Evolutionary conservation across 352 stramenopile genomes (phyloP), one percentile per base, ranked within the genome.

Genomic region (Phytophthora tubulina): DNA sequence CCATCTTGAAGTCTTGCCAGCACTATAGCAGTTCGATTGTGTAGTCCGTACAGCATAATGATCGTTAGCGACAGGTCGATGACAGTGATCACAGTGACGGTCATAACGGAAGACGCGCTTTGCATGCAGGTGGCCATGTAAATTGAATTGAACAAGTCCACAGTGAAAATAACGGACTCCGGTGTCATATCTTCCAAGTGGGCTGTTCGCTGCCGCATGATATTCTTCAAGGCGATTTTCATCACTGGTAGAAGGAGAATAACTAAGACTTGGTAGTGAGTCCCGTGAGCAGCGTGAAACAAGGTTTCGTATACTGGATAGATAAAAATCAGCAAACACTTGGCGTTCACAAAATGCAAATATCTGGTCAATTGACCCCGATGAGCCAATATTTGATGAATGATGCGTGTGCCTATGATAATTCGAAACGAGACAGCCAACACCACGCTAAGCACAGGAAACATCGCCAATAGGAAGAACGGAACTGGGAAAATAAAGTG

Each of bases 41-140:
- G 32, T 14, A 56, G 32, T n/a, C 49, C 49, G 33, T 56, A 56
- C 32, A 56, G 11, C 49, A 56, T 56, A 6, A 44, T 56, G 7
- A 38, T 32, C 15, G 49, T 27, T 56, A 56, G 49, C 32, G 14
- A 31, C 6, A 56, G 15, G 9, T 56, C 49, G 13, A 56, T 27
- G 14, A 56, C 31, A n/a, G 49, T 56, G n/a, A 56, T 56, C 2
- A 44, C 49, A 31, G 49, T 56, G 49, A 56, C 49, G 10, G 49
- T 56, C 49, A 42, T 56, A 6, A 42, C 6, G 14, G 49, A 56
- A 56, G 49, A 56, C 49, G 49, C 49, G 7, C 49, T 56, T 15
- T 56, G 49, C 49, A 56, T 56, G 17, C 49, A 56, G 4, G 49
- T 56, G n/a, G 49, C 49, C 49, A 56, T 56, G 30, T 56, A 56